Percentiles rank a stretch among this genome's conserved stretches.
Conservation (phyloP, 2,329 filamentous ascomycete species). For the Didymosphaeria variabile region DNA sequence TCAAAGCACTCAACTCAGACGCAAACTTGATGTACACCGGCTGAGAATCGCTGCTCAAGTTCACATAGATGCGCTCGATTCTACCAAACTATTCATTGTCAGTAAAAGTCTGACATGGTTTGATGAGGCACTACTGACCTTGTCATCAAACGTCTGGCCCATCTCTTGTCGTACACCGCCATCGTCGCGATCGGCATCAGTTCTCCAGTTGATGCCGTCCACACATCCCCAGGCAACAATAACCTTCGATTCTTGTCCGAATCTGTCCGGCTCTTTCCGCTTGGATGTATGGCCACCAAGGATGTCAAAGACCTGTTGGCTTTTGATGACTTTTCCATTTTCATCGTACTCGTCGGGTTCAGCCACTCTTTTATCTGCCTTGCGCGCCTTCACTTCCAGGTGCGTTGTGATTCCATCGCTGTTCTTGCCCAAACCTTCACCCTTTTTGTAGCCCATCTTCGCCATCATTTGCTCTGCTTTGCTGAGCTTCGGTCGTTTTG, state of each 20-base stretch:
- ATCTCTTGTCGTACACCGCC: constrained; percentile 87
- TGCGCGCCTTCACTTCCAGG: constrained; percentile 67
- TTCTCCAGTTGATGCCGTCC: constrained; percentile 79
- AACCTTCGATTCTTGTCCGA: constrained; percentile 76
- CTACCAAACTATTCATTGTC: constrained; percentile 72
- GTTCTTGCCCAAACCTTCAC: constrained; percentile 81
- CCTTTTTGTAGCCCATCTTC: constrained; percentile 94
- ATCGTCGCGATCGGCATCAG: constrained; percentile 72
- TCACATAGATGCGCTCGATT: constrained; percentile 80
- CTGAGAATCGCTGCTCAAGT: constrained; percentile 62
- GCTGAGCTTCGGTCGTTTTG: constrained; percentile 43
- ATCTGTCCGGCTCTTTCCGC: constrained; percentile 47
- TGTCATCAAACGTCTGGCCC: constrained; percentile 88
- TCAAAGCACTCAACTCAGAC: constrained; percentile 80
- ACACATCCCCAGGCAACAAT: constrained; percentile 87
- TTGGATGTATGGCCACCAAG: constrained; percentile 71
- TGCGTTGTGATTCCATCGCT: constrained; percentile 85
- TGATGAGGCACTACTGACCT: constrained; percentile 58
- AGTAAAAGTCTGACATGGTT: constrained; percentile 12
- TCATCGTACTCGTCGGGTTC: constrained; percentile 30
- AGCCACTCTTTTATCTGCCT: constrained; percentile 25
- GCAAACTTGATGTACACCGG: constrained; percentile 96
- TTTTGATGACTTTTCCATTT: constrained; percentile 60
- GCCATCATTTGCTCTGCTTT: constrained; percentile 82
- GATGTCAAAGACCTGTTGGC: constrained; percentile 70